Conservation (phyloP, 495 filamentous ascomycete genomes). For the Xylaria cubensis region DNA sequence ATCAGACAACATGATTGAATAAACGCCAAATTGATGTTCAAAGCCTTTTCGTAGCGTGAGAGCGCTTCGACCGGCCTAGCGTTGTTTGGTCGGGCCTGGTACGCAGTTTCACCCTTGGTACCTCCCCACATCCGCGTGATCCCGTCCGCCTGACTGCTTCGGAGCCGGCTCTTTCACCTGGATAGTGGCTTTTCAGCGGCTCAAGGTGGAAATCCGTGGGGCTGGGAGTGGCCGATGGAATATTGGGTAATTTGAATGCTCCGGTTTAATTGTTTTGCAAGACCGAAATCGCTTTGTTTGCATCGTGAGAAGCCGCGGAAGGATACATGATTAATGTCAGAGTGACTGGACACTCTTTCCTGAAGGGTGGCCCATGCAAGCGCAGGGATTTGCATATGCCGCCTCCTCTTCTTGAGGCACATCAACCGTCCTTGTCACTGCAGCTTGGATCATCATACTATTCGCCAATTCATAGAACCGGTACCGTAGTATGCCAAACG, state of each 20-base stretch:
- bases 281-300: conserved; percentile 20
- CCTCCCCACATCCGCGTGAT: conserved; percentile 18
- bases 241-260: background rate
- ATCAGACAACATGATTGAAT: conserved; percentile 30
- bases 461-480: conserved; percentile 4
- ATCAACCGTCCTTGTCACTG: conserved; percentile 10
- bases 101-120: conserved; percentile 5
- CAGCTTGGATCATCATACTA: background rate
- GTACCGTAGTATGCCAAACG: background rate
- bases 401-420: background rate
- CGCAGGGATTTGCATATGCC: conserved; percentile 19
- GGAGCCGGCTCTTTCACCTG: background rate
- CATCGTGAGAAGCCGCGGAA: background rate
- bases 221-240: conserved; percentile 8
- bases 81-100: background rate
- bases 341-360: background rate
- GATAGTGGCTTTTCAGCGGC: conserved; percentile 18
- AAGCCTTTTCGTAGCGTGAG: conserved; percentile 2
- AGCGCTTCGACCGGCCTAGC: conserved; percentile 15
- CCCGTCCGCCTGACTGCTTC: background rate
- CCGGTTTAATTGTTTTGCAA: background rate
- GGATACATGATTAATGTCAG: background rate
- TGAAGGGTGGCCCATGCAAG: background rate
- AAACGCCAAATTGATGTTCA: conserved; percentile 29
- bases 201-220: conserved; percentile 26